Evolutionary conservation across 2,329 filamentous ascomycete genomes (phyloP).

Genomic region (Hymenoscyphus fraxineus): DNA sequence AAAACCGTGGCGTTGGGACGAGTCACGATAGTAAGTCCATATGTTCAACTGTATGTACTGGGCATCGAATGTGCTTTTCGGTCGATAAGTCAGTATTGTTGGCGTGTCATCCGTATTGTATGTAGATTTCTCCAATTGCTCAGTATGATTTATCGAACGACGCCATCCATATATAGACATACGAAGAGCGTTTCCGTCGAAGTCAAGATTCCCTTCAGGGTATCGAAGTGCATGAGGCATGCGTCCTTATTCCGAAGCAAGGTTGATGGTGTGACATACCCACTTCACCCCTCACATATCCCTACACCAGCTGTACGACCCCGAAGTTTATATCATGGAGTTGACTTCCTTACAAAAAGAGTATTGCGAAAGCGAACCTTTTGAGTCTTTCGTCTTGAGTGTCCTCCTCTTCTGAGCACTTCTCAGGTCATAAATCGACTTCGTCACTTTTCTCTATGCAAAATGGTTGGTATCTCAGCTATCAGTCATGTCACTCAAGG

Average conservation of each 20-base stretch:
- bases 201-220: conserved; percentile 10
- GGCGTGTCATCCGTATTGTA: background rate
- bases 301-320: conserved; percentile 3
- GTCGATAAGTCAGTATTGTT: background rate
- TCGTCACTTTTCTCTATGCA: background rate
- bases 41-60: background rate
- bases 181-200: conserved; percentile 16
- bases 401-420: background rate
- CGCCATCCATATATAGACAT: conserved; percentile 14
- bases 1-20: conserved; percentile 12
- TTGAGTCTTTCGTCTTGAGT: background rate
- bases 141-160: conserved; percentile 5
- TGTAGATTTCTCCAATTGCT: background rate
- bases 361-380: background rate
- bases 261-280: conserved; percentile 10
- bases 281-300: conserved; percentile 5
- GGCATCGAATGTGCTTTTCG: background rate
- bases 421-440: background rate
- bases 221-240: conserved; percentile 11
- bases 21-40: conserved; percentile 1
- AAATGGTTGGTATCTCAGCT: conserved; percentile 12
- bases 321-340: conserved; percentile 7
- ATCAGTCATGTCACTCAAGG: conserved; percentile 1
- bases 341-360: background rate
- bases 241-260: conserved; percentile 7